Base-by-base conservation (phyloP, 2,329 filamentous ascomycete genomes). In the Cladosporium sp. region DNA sequence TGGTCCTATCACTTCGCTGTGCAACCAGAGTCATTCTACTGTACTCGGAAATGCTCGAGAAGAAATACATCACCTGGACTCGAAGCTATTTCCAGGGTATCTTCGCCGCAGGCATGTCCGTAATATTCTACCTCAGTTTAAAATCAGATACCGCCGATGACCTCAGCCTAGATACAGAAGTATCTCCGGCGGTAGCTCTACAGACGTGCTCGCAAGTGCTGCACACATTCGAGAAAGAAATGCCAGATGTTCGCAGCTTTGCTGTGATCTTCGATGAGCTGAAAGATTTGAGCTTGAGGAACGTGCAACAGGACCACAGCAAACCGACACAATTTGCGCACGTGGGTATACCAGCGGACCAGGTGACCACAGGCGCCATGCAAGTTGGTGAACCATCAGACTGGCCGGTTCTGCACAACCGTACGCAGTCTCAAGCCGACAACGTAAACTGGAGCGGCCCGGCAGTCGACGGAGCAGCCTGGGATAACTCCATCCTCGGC, bases 41-140 rank as follows among this genome's bases (percentile, higher is more conserved):
- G 0, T 84, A 83, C 67, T 75, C 76, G 4, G 68, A 69, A 4
- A 69, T 83, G 18, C 79, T 75, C 41, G 70, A 76, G 4, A 71
- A 72, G 2, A 73, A 72, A 2, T 72, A 75, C 14, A 80, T 82
- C 41, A 82, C 79, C 0, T 81, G 78, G 64, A 83, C 82, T 0
- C 73, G 81, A n/a, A 82, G 79, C 55, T 84, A 84, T 67, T 83
- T 84, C 30, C 81, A 84, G 60, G 78, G 80, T 57, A 77, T 83
- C 2, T 83, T 83, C 57, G 80, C 80, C 0, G 80, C 81, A 2
- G 81, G 80, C 0, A 66, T 83, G 0, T 64, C 60, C 8, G 15
- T 64, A 8, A n/a, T 64, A 4, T 64, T 55, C 34, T 64, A 51
- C 18, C 24, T 64, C 21, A 57, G 34, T 26, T 4, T 64, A 24